Conservation (phyloP, 495 filamentous ascomycete species). For the Hypoxylon fragiforme region DNA sequence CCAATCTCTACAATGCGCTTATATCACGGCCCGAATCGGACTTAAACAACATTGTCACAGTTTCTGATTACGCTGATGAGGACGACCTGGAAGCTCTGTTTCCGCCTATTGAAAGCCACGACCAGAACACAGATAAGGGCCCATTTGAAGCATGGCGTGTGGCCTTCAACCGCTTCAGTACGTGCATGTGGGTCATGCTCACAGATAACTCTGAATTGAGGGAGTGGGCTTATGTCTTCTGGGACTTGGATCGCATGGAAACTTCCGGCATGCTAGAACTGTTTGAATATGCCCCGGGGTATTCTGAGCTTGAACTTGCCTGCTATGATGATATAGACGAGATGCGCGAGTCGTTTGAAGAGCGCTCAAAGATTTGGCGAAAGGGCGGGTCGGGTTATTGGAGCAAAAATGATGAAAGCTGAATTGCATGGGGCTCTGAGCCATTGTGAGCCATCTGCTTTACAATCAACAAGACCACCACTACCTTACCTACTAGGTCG, state of each 20-base stretch:
- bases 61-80: slow-evolving; percentile 11
- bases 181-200: slow-evolving; percentile 15
- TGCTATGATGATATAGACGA: slow-evolving; percentile 5
- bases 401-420: slow-evolving; percentile 23
- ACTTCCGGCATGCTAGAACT: slow-evolving; percentile 12
- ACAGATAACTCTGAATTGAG: slow-evolving; percentile 16
- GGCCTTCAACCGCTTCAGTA: slow-evolving; percentile 12
- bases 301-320: slow-evolving; percentile 19
- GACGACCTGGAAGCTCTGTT: slow-evolving; percentile 14
- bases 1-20: slow-evolving; percentile 15
- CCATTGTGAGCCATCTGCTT: slow-evolving; percentile 1
- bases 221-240: slow-evolving; percentile 20
- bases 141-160: slow-evolving; percentile 26
- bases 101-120: slow-evolving; percentile 9
- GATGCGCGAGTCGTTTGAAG: slow-evolving; percentile 18
- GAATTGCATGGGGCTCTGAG: slow-evolving; percentile 13
- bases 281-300: slow-evolving; percentile 14
- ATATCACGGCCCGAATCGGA: slow-evolving; percentile 7
- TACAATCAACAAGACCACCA: background rate
- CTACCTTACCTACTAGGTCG: background rate
- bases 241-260: slow-evolving; percentile 19
- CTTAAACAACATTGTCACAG: slow-evolving; percentile 3
- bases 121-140: slow-evolving; percentile 15
- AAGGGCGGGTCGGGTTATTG: slow-evolving; percentile 22
- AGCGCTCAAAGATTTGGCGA: slow-evolving; percentile 18